Conservation (phyloP, 2,329 filamentous ascomycete species). For the Arthrinium phaeospermum region DNA sequence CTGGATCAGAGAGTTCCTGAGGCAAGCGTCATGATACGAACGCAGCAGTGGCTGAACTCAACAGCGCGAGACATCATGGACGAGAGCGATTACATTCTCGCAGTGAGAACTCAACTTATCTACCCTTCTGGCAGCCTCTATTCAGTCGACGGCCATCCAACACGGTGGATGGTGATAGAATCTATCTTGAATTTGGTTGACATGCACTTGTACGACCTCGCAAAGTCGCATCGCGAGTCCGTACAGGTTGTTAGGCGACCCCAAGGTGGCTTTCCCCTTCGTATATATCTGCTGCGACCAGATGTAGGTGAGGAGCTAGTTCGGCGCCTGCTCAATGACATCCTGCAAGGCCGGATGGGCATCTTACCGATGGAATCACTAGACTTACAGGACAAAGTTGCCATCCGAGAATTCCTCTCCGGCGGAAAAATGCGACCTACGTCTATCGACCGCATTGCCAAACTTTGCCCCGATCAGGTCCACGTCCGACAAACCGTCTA, state of each 20-base stretch:
- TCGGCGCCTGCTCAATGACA: slow-evolving; percentile 45
- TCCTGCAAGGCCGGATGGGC: slow-evolving; percentile 41
- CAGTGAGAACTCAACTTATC: slow-evolving; percentile 59
- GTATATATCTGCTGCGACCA: slow-evolving; percentile 59
- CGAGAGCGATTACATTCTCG: slow-evolving; percentile 63
- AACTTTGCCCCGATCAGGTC: slow-evolving; percentile 41
- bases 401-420: slow-evolving; percentile 37
- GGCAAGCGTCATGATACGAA: slow-evolving; percentile 54
- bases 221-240: slow-evolving; percentile 41
- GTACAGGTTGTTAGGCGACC: slow-evolving; percentile 53
- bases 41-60: slow-evolving; percentile 55
- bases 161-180: slow-evolving; percentile 55
- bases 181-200: slow-evolving; percentile 48
- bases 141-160: slow-evolving; percentile 56
- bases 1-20: slow-evolving; percentile 50
- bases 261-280: slow-evolving; percentile 55
- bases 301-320: slow-evolving; percentile 54
- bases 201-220: slow-evolving; percentile 44
- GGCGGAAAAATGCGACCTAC: slow-evolving; percentile 31
- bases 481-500: slow-evolving; percentile 47
- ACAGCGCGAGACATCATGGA: slow-evolving; percentile 66
- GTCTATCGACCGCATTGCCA: slow-evolving; percentile 32
- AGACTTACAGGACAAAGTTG: slow-evolving; percentile 36
- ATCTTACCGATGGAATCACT: slow-evolving; percentile 40
- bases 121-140: slow-evolving; percentile 58